Conservation (phyloP, 2,329 filamentous ascomycete genomes). For the Clonostachys sp. region DNA sequence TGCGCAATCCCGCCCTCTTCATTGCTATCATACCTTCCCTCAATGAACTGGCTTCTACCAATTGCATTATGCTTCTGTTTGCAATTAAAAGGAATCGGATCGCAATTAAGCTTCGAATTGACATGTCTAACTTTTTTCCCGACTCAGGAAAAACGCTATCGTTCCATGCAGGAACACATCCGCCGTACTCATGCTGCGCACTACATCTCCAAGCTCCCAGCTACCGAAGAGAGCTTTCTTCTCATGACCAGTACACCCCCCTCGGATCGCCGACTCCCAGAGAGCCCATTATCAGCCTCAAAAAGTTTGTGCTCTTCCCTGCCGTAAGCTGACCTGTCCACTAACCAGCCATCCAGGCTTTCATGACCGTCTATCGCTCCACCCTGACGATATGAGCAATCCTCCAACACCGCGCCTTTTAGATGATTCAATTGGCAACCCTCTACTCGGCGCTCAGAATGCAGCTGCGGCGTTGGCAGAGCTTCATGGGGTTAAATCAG, state of each 20-base stretch:
- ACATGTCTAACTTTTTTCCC: constrained; percentile 52
- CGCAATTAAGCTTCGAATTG: no score
- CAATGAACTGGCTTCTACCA: no score
- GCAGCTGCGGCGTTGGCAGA: constrained; percentile 86
- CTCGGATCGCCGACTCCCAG: constrained; percentile 57
- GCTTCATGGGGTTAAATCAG: constrained; percentile 70
- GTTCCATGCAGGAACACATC: constrained; percentile 99
- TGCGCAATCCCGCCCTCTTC: no score
- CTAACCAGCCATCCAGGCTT: constrained; percentile 33
- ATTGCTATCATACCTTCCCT: no score
- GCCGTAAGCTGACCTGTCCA: constrained; percentile 9
- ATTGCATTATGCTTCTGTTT: no score
- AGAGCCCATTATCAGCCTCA: constrained; percentile 20
- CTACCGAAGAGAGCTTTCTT: constrained; percentile 95
- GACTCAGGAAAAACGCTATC: constrained; percentile 82
- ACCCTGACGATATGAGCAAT: constrained; percentile 60
- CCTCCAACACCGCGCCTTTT: constrained; percentile 64
- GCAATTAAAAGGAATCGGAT: no score
- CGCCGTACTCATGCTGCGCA: constrained; percentile 93
- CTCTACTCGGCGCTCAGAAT: constrained; percentile 55
- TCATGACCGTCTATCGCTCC: constrained; percentile 59
- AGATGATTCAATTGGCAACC: constrained; percentile 60
- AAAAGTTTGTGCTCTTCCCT: constrained; percentile 19
- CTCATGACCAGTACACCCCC: constrained; percentile 93
- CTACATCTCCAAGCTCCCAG: constrained; percentile 96